Evolutionary conservation across 2,329 filamentous ascomycete genomes (phyloP).

Genomic region (Thermoascus crustaceus): DNA sequence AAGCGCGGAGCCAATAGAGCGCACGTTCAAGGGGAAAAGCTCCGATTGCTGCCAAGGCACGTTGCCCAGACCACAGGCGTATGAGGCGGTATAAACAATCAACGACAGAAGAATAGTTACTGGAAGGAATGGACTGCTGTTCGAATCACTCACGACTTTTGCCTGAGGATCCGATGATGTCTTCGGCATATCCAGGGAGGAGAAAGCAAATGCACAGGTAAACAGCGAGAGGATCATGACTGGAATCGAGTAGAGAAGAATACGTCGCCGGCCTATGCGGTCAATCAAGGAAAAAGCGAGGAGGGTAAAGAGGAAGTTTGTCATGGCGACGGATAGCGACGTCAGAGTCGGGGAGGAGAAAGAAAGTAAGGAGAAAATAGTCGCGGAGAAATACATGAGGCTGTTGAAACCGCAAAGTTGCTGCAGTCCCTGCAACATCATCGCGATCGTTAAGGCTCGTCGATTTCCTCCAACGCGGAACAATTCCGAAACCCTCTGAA

Average conservation of each 20-base stretch:
- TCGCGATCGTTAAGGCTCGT: constrained; percentile 74
- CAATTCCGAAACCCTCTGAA: constrained; percentile 22
- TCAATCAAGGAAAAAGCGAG: constrained; percentile 70
- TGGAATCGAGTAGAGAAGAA: constrained; percentile 74
- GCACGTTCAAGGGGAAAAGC: constrained; percentile 63
- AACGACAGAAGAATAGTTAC: constrained; percentile 63
- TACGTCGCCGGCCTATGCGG: constrained; percentile 66
- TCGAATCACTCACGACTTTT: constrained; percentile 14
- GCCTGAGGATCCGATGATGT: constrained; percentile 14
- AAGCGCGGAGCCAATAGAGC: constrained; percentile 54
- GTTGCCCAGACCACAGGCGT: constrained; percentile 80
- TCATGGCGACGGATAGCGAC: constrained; percentile 69
- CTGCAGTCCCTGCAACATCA: constrained; percentile 76
- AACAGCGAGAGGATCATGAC: constrained; percentile 71
- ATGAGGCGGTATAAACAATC: constrained; percentile 75
- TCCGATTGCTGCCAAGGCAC: constrained; percentile 97
- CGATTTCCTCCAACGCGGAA: constrained; percentile 41
- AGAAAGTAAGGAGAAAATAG: constrained; percentile 68
- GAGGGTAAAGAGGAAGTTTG: constrained; percentile 75
- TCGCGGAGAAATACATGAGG: constrained; percentile 85
- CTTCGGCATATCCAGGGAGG: constrained; percentile 46
- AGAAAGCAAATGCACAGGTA: constrained; percentile 65
- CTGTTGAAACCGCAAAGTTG: constrained; percentile 88
- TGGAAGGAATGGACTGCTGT: constrained; percentile 22
- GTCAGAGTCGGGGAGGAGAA: constrained; percentile 73